Evolutionary conservation across 1,284 basidiomycete species (phyloP).

Genomic region (Puccinia polysora): DNA sequence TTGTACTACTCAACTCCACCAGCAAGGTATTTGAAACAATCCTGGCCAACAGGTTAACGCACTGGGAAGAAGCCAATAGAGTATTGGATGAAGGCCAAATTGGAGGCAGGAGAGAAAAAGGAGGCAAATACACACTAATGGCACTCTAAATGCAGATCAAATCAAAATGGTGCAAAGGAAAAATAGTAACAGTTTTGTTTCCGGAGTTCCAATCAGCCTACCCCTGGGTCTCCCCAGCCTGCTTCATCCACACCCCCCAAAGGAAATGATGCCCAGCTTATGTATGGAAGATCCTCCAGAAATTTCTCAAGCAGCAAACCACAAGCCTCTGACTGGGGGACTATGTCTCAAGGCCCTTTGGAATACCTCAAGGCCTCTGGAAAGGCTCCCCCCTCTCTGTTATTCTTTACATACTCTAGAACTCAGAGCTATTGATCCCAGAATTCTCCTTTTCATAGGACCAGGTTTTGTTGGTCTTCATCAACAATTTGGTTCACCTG

Average conservation of each 20-base stretch:
- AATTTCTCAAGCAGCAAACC: background rate
- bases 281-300: background rate
- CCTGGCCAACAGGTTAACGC: background rate
- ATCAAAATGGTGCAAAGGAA: background rate
- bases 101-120: background rate
- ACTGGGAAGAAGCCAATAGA: background rate
- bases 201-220: conserved; percentile 2
- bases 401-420: conserved; percentile 17
- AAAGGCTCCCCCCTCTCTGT: conserved; percentile 4
- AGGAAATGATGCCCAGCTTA: background rate
- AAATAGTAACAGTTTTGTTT: background rate
- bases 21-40: conserved; percentile 4
- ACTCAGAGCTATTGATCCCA: background rate
- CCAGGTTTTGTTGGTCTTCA: too few relatives aligned
- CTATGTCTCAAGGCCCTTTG: background rate
- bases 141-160: background rate
- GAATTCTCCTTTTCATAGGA: background rate
- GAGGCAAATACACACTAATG: background rate
- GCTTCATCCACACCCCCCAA: background rate
- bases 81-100: background rate
- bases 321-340: background rate
- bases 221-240: background rate
- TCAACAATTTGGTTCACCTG: too few relatives aligned
- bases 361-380: background rate
- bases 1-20: background rate